A percentile compares a stretch with the other conserved stretches of the same genome.
phyloP scores from a whole-genome alignment of 2,329 filamentous ascomycete genomes.

The Neoascochyta sp. region DNA sequence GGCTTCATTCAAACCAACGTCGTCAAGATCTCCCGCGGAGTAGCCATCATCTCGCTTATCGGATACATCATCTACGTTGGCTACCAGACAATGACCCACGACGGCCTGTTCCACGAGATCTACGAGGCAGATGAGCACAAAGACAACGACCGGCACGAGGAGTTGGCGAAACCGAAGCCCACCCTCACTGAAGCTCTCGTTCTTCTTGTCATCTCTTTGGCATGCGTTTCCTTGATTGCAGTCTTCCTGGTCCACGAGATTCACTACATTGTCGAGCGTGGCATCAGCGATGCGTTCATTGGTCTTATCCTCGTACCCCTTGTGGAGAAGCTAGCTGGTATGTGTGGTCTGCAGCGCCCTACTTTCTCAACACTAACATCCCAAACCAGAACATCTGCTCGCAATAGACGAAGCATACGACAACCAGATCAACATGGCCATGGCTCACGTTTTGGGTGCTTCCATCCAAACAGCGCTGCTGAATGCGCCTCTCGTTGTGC shows the following conservation, averaged over 20 bases:
- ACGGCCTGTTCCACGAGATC: conserved; percentile 71
- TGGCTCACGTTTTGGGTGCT: conserved; percentile 80
- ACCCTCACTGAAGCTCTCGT: conserved; percentile 70
- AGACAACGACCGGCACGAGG: conserved; percentile 61
- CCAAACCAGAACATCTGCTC: conserved; percentile 66
- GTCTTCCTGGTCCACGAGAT: conserved; percentile 73
- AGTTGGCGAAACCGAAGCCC: conserved; percentile 62
- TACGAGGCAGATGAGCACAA: conserved; percentile 67
- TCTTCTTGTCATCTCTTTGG: conserved; percentile 60
- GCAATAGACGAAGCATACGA: conserved; percentile 83
- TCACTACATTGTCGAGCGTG: conserved; percentile 53
- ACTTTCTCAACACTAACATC: too few species aligned
- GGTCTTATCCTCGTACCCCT: conserved; percentile 75
- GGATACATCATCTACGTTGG: conserved; percentile 60
- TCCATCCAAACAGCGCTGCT: conserved; percentile 87
- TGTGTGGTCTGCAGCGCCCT: too few species aligned
- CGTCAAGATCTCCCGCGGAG: conserved; percentile 65
- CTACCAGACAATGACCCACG: conserved; percentile 74
- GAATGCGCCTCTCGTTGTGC: conserved; percentile 77
- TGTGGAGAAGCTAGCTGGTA: conserved; percentile 72
- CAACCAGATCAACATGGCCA: conserved; percentile 77
- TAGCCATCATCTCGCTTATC: conserved; percentile 66
- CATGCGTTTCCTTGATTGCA: conserved; percentile 69
- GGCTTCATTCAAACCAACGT: conserved; percentile 56
- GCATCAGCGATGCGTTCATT: conserved; percentile 53